These are phyloP conservation scores for Agarophyton chilense DNA, from an alignment of 23 red algal genomes.

Conservation along the genomic window DNA sequence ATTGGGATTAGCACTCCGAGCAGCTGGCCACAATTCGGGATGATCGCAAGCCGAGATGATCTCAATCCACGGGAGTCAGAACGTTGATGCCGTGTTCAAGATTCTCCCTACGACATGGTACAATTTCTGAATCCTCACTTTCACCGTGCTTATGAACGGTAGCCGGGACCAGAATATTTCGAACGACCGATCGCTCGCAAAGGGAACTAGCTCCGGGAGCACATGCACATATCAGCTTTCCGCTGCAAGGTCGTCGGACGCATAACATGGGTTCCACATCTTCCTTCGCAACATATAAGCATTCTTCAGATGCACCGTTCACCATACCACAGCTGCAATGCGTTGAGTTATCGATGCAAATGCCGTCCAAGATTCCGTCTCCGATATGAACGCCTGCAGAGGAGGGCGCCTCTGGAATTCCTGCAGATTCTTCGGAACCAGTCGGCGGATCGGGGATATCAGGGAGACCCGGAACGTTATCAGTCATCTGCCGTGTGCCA, in stretches of 20 bases:
- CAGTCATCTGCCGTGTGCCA: background rate
- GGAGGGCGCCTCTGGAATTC: background rate
- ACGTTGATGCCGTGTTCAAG: slow-evolving; percentile 54
- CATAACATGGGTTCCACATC: slow-evolving; percentile 37
- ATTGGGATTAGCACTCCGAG: too few species aligned
- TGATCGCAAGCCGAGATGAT: background rate
- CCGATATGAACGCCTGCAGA: slow-evolving; percentile 53
- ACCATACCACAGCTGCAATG: slow-evolving; percentile 74
- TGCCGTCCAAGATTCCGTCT: slow-evolving; percentile 31
- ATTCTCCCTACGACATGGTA: slow-evolving; percentile 39
- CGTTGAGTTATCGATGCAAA: slow-evolving; percentile 68
- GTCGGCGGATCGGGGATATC: background rate
- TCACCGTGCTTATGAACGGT: slow-evolving; percentile 25
- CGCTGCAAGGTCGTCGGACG: slow-evolving; percentile 35
- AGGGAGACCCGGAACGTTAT: background rate
- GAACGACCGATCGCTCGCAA: slow-evolving; percentile 39
- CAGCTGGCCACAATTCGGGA: too few species aligned
- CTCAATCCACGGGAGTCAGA: slow-evolving; percentile 34
- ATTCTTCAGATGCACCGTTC: background rate
- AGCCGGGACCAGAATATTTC: slow-evolving; percentile 31
- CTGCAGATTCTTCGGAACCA: background rate
- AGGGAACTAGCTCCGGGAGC: slow-evolving; percentile 42
- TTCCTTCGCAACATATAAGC: slow-evolving; percentile 66
- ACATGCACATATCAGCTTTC: slow-evolving; percentile 47
- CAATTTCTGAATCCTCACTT: slow-evolving; percentile 30